Conservation (phyloP, 345 rosid species). For the Eucalyptus regnans region DNA sequence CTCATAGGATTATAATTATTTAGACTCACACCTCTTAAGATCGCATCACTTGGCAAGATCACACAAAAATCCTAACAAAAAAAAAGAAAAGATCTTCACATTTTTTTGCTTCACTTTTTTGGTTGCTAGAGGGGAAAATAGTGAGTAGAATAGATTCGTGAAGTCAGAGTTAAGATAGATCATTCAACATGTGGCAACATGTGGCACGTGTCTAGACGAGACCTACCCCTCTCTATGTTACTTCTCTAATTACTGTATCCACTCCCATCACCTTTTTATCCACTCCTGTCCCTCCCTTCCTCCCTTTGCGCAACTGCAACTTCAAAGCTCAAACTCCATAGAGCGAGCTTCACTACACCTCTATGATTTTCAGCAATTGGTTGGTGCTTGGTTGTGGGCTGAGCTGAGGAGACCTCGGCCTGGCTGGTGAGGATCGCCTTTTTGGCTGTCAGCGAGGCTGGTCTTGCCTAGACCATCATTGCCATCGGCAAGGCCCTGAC, state of each 20-base stretch:
- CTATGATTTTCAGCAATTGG: neutral
- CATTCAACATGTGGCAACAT: no score
- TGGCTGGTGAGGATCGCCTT: no score
- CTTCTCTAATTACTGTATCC: no score
- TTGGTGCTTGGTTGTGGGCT: neutral
- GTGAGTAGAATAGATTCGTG: neutral
- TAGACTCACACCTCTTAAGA: neutral
- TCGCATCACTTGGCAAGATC: accelerated
- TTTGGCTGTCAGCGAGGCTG: accelerated
- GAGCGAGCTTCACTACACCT: no score
- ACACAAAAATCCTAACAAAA: neutral
- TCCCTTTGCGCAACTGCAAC: neutral
- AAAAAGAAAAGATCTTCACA: neutral
- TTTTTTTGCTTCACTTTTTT: neutral
- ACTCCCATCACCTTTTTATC: no score
- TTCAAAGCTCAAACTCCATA: no score
- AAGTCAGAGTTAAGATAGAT: neutral
- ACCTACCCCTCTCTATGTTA: no score
- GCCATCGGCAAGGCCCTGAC: neutral
- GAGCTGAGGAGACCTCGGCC: accelerated
- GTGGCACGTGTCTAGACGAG: no score
- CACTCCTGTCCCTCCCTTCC: no score
- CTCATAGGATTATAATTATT: neutral
- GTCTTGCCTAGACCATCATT: no score
- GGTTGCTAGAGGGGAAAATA: neutral